Evolutionary conservation across 169 alveolate genomes (phyloP), one percentile per base, ranked within the genome.

Genomic region (Plasmodium blacklocki): DNA sequence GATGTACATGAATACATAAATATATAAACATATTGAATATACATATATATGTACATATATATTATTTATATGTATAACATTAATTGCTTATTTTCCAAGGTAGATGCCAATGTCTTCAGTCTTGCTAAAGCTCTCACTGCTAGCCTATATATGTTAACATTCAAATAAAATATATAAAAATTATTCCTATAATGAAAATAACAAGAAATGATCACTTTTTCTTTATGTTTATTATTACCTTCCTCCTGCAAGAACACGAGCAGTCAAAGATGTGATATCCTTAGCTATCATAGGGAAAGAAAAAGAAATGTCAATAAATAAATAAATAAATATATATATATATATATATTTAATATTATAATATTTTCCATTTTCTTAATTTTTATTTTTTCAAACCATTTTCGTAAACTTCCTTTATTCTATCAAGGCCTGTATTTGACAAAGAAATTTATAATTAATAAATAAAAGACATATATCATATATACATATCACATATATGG

Each of bases 231-330:
- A 47, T 39, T 70, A 47, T 70, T 29, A 83, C 91, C 91, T 68
- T 19, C 91, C 91, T 21, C 91, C 91, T 2, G 91, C 91, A 14
- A 83, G 52, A 6, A 68, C 83, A n/a, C 91, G 19, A 1, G 91
- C 91, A 29, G 91, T 83, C 70, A 83, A 68, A 5, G 74, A 56
- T n/a, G 91, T 83, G 56, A 83, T 83, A 39, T 83, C 91, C 72
- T 83, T 83, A 43, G 91, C 91, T 83, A 52, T 19, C 18, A 21
- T 45, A 1, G 3, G 4, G 32, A 47, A 78, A 50, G 68, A 26
- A 26, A 2, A 26, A 26, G 2, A 26, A 26, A 26, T 26, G 39
- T 26, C 1, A 26, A 26, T 6, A 56, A 18, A 56, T 56, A 18
- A 56, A 56, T 56, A 39, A 39, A 18, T 54, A 15, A 1, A 8